Percentiles rank a stretch among this genome's conserved stretches.
Evolutionary conservation across 78 protist species (phyloP).

Genomic region (Chrysochromulina tobinii): DNA sequence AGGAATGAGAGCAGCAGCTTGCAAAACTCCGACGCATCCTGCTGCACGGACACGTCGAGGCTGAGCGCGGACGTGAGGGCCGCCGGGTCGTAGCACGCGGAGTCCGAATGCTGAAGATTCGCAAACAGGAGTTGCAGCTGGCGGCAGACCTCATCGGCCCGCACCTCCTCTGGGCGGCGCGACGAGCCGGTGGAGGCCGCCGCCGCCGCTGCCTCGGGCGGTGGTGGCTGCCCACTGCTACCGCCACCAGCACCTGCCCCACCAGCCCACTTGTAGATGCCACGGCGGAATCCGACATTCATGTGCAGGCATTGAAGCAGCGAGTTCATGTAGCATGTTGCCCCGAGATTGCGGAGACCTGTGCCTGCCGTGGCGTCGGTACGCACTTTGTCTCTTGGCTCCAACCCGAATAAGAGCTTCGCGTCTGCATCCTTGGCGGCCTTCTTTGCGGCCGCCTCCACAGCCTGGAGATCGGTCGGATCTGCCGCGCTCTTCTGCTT

Average conservation of each 20-base stretch:
- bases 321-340: conserved; percentile 88
- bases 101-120: not conserved
- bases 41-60: not conserved
- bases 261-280: not conserved
- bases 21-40: not conserved
- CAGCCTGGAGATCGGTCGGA: too few relatives aligned
- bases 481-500: too few relatives aligned
- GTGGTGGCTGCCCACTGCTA: too few relatives aligned
- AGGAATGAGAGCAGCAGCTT: not conserved
- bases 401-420: not conserved
- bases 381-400: not conserved
- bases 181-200: too few relatives aligned
- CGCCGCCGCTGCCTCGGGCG: too few relatives aligned
- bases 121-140: not conserved
- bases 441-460: too few relatives aligned
- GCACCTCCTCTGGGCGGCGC: too few relatives aligned
- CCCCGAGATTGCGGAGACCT: conserved; percentile 82
- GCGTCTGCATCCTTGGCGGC: too few relatives aligned
- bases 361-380: conserved; percentile 5
- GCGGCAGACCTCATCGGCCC: not conserved
- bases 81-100: not conserved
- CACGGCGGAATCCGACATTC: conserved; percentile 57
- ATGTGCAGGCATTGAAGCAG: conserved; percentile 76
- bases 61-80: not conserved
- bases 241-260: too few relatives aligned